These are phyloP conservation scores for Mortierella polycephala DNA, from an alignment of 371 early-diverging fungal genomes.

Conservation along the genomic window DNA sequence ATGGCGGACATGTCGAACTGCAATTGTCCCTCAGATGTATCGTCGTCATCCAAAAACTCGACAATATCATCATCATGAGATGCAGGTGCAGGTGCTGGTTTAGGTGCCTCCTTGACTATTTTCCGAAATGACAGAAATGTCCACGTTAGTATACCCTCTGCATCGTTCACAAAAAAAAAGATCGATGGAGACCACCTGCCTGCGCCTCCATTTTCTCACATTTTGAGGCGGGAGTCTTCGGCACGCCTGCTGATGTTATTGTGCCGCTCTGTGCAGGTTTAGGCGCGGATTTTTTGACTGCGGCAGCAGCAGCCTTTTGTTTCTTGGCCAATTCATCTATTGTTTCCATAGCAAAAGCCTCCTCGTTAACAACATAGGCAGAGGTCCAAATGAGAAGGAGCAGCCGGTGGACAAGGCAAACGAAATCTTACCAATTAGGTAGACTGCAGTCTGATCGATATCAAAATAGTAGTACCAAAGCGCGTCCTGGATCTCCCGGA, in stretches of 20 bases:
- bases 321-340: slow-evolving; percentile 61
- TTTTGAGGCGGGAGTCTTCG: slow-evolving; percentile 23
- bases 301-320: slow-evolving; percentile 53
- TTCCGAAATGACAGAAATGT: not conserved
- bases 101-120: slow-evolving; percentile 15
- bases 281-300: slow-evolving; percentile 54
- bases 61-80: slow-evolving; percentile 56
- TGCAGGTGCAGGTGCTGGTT: slow-evolving; percentile 3
- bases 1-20: slow-evolving; percentile 64
- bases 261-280: slow-evolving; percentile 35
- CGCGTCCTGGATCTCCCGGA: slow-evolving; percentile 71
- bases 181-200: too few species aligned
- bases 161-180: too few species aligned
- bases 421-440: slow-evolving; percentile 64
- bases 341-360: not conserved
- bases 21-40: slow-evolving; percentile 50
- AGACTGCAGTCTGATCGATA: slow-evolving; percentile 63
- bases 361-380: not conserved
- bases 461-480: slow-evolving; percentile 76
- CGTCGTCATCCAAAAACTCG: slow-evolving; percentile 59
- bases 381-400: too few species aligned
- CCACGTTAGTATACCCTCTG: not conserved
- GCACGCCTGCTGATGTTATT: slow-evolving; percentile 21
- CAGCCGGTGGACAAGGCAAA: not conserved
- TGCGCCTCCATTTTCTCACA: not conserved